Base-by-base conservation (phyloP, 495 filamentous ascomycete species). In the Penicillium arizonense region DNA sequence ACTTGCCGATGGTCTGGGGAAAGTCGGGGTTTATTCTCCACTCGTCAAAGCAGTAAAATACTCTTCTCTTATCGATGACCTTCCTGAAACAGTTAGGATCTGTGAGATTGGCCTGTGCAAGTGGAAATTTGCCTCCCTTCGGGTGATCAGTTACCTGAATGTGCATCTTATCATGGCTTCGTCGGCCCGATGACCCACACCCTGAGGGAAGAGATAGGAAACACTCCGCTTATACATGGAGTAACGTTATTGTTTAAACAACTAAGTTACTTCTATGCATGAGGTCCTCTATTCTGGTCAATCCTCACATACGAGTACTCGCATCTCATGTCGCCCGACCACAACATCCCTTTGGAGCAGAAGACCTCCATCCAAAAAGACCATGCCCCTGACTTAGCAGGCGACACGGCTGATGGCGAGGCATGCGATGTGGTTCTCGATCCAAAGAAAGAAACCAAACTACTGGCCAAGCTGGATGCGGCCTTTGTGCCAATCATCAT, bases 401-500 rank as follows among this genome's bases (percentile, higher is more conserved):
- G 60, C 5, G 59, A 59, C 11, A 36, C 44, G 5, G 40, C 47
- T 2, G 30, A 51, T 30, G 62, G 55, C 23, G 62, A 68, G 30
- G 33, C 55, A 14, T 44, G 61, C 4, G 57, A 70, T 41, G 50
- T 69, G 14, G 55, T 62, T 4, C 56, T 73, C 3, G 70, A 73
- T 35, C 59, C 61, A 8, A 50, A 48, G 21, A 66, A 69, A 52
- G 69, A 75, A 56, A 47, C 51, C 34, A 75, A 71, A 49, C 58
- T 77, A 6, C 61, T 78, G 14, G 44, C 62, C 33, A 77, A 77
- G 36, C 57, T 78, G n/a, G 74, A 78, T 57, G 13, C 64, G 1
- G 68, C 66, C 9, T 75, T 78, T 49, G 70, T 75, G 0, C 74
- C 74, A 0, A 68, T 76, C 5, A 77, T 78, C 47, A 78, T 77